Conservation (phyloP, 2,329 filamentous ascomycete species). For the Aureobasidium zeae region DNA sequence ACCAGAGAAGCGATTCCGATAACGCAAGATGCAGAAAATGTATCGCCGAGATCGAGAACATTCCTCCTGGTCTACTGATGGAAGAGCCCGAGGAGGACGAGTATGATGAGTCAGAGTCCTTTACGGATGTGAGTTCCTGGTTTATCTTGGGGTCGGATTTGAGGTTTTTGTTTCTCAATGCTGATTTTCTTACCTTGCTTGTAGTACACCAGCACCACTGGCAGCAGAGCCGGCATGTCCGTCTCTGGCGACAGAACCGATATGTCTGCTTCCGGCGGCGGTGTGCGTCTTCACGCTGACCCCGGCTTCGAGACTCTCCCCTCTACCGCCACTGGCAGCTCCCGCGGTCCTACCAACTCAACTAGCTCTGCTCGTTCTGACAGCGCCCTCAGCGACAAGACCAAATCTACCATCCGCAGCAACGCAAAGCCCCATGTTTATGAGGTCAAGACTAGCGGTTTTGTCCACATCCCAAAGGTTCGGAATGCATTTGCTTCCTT, state of each 20-base stretch:
- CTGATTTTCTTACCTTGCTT: too few species aligned
- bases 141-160: not conserved
- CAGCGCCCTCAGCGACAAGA: too few species aligned
- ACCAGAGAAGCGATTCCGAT: not conserved
- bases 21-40: slow-evolving; percentile 4
- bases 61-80: not conserved
- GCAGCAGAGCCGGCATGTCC: not conserved
- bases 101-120: not conserved
- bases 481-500: too few species aligned
- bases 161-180: not conserved
- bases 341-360: not conserved
- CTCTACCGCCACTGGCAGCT: not conserved
- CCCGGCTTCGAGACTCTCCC: not conserved
- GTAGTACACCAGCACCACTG: too few species aligned
- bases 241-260: too few species aligned
- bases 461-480: too few species aligned
- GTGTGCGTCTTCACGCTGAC: not conserved
- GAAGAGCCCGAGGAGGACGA: not conserved
- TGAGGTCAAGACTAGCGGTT: too few species aligned
- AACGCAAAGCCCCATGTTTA: too few species aligned
- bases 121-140: not conserved
- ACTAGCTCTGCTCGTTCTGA: not conserved
- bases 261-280: not conserved
- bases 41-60: not conserved
- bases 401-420: too few species aligned